Evolutionary conservation across 169 alveolate genomes (phyloP).

Genomic region (Pseudocohnilembus persalinus): DNA sequence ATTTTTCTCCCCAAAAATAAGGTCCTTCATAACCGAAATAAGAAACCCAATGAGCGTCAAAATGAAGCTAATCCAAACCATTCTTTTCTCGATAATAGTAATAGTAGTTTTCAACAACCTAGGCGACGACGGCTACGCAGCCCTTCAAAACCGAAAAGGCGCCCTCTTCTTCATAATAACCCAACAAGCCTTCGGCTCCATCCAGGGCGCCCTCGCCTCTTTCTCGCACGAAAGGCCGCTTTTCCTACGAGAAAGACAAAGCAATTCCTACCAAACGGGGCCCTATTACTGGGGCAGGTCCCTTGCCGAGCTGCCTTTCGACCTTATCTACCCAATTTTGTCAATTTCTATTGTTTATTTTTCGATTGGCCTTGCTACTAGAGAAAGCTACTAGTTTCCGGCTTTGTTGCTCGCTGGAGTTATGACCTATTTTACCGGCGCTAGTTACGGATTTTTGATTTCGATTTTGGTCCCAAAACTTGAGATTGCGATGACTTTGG

Average conservation of each 20-base stretch:
- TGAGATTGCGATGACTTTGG: conserved; percentile 42
- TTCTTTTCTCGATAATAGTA: conserved; percentile 29
- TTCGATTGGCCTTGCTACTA: conserved; percentile 40
- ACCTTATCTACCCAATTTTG: conserved; percentile 42
- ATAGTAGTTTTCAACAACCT: conserved; percentile 40
- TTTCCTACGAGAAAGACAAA: conserved; percentile 60
- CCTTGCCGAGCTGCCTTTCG: conserved; percentile 55
- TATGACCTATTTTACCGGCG: conserved; percentile 28
- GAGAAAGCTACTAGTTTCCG: conserved; percentile 11
- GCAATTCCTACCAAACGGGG: conserved; percentile 43
- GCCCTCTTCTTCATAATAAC: conserved; percentile 46
- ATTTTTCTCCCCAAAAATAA: conserved; percentile 26
- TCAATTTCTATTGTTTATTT: conserved; percentile 37
- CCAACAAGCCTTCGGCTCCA: conserved; percentile 20
- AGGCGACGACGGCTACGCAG: conserved; percentile 30
- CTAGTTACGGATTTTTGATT: conserved; percentile 35
- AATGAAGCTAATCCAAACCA: conserved; percentile 36
- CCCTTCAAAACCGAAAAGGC: conserved; percentile 54
- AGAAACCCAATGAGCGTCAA: conserved; percentile 47
- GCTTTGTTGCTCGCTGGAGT: background rate
- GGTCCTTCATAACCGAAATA: conserved; percentile 35
- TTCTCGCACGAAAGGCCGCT: conserved; percentile 47
- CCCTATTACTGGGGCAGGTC: conserved; percentile 53
- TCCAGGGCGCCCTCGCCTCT: conserved; percentile 34
- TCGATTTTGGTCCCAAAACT: conserved; percentile 28